A percentile compares a stretch with the other conserved stretches of the same genome.
Evolutionary conservation across 2,329 filamentous ascomycete species (phyloP).

Genomic region (Diaporthe australafricana): DNA sequence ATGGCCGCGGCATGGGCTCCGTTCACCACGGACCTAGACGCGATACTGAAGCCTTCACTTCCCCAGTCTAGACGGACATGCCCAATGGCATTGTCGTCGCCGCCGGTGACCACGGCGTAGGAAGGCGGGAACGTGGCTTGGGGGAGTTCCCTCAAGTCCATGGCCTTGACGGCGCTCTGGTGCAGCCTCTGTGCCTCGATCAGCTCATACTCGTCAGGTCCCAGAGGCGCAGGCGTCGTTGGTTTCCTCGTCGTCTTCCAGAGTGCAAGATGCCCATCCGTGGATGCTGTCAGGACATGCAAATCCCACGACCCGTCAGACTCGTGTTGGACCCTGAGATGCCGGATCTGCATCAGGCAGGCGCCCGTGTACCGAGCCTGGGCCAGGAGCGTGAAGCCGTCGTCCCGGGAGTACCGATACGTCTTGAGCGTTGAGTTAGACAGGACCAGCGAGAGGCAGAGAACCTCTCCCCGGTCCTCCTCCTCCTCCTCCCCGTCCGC

Average conservation of each 20-base stretch:
- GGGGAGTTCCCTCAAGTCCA: constrained; percentile 55
- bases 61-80: constrained; percentile 58
- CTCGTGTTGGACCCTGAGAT: constrained; percentile 49
- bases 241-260: constrained; percentile 55
- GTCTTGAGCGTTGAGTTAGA: constrained; percentile 85
- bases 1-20: constrained; percentile 79
- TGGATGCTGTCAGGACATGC: constrained; percentile 76
- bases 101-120: constrained; percentile 75
- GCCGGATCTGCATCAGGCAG: constrained; percentile 77
- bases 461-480: constrained; percentile 46
- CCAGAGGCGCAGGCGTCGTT: neutral
- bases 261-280: constrained; percentile 80
- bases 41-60: constrained; percentile 37
- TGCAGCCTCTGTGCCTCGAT: constrained; percentile 67
- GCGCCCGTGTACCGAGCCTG: constrained; percentile 74
- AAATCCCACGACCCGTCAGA: constrained; percentile 41
- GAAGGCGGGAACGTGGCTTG: constrained; percentile 41
- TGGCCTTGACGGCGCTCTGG: constrained; percentile 82
- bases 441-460: constrained; percentile 77
- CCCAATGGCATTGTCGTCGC: constrained; percentile 87
- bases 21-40: constrained; percentile 51
- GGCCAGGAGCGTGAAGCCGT: constrained; percentile 62
- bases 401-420: constrained; percentile 59
- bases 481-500: constrained; percentile 35
- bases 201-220: constrained; percentile 43